phyloP scores from a whole-genome alignment of 2,329 filamentous ascomycete species.

The Fusarium palustre region DNA sequence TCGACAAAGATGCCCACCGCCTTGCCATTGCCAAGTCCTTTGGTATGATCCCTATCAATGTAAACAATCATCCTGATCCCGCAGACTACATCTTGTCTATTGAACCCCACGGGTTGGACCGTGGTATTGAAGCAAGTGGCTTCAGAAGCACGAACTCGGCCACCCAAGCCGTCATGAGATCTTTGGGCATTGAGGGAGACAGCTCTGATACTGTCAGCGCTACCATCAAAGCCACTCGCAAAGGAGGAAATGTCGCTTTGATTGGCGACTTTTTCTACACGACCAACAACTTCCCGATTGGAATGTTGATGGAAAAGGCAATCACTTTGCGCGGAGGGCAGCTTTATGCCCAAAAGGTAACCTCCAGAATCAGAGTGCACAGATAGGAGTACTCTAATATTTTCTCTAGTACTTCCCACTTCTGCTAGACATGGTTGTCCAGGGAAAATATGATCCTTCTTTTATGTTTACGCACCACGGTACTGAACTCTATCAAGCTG shows the following conservation, averaged over 20 bases:
- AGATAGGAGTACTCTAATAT: too few species aligned
- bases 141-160: conserved; percentile 12
- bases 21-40: not conserved
- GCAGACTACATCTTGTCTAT: not conserved
- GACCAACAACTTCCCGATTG: conserved; percentile 9
- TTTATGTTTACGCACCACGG: conserved; percentile 10
- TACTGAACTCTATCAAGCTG: too few species aligned
- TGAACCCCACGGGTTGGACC: not conserved
- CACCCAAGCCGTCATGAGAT: not conserved
- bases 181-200: not conserved
- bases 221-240: not conserved
- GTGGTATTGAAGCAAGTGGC: not conserved
- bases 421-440: not conserved
- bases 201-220: conserved; percentile 9
- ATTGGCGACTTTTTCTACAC: conserved; percentile 6
- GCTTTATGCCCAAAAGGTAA: conserved; percentile 10
- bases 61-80: not conserved
- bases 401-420: not conserved
- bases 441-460: conserved; percentile 5
- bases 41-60: conserved; percentile 9
- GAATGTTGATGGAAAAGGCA: conserved; percentile 12
- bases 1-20: conserved; percentile 8
- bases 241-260: not conserved
- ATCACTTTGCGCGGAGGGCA: conserved; percentile 10
- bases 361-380: too few species aligned